These are phyloP conservation scores for Porogramme epimiltina DNA, from an alignment of 1,284 basidiomycete species.

Conservation along the genomic window DNA sequence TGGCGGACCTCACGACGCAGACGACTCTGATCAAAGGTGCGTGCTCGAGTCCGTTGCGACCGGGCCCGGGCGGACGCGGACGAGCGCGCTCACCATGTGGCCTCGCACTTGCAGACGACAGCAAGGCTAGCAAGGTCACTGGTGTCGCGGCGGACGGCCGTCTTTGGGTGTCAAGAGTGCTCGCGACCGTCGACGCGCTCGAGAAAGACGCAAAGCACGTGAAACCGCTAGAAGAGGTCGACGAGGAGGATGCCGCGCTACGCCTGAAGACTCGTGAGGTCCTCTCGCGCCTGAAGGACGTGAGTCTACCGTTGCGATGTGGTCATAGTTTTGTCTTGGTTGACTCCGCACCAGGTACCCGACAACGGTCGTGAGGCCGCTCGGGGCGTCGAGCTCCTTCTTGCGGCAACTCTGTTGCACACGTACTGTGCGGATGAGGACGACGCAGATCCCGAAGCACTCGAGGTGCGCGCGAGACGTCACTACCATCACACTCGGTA, in stretches of 20 bases:
- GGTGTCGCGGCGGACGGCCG: conserved; percentile 73
- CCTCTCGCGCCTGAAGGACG: conserved; percentile 50
- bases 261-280: conserved; percentile 50
- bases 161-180: conserved; percentile 78
- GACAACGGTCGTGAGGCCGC: conserved; percentile 54
- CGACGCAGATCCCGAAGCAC: conserved; percentile 46
- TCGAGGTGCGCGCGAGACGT: conserved; percentile 54
- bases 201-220: conserved; percentile 77
- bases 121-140: conserved; percentile 54
- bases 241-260: conserved; percentile 57
- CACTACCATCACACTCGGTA: not conserved
- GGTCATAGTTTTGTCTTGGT: not conserved
- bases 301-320: conserved; percentile 27
- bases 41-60: not conserved
- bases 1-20: conserved; percentile 76
- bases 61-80: not conserved
- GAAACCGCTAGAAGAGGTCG: conserved; percentile 52
- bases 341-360: conserved; percentile 38
- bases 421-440: conserved; percentile 65
- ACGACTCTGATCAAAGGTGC: conserved; percentile 47
- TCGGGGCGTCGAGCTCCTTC: conserved; percentile 70
- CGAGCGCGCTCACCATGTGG: conserved; percentile 3
- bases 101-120: conserved; percentile 34
- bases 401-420: conserved; percentile 70
- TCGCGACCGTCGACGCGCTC: conserved; percentile 60